Base-by-base conservation (phyloP, 2,329 filamentous ascomycete genomes). In the Rhynchosporium secalis region DNA sequence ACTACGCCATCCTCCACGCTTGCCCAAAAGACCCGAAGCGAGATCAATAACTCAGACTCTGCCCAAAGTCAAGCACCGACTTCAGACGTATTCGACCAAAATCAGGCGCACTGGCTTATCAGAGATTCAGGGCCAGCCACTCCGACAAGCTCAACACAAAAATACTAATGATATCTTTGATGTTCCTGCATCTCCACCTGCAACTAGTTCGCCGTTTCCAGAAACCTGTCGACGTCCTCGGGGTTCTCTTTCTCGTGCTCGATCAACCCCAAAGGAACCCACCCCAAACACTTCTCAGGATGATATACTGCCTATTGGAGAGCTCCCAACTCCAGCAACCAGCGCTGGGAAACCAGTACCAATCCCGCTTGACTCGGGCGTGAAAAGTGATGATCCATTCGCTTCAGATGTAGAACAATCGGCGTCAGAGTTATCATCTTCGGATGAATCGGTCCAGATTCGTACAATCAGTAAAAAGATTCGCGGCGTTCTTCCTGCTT, bases 401-500 rank as follows among this genome's bases (percentile, higher is more conserved):
- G 63, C 66, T 1, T 62, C 60, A 31, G 64, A 64, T 29, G n/a
- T 55, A 4, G 58, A 58, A 12, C 51, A 56, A 2, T 54, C 62
- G 12, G 28, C 8, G 3, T 56, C 65, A 12, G 20, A 36, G 4
- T 60, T 64, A 4, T 68, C 68, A 15, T 72, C 71, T 47, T 70
- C 70, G 31, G 69, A 72, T 33, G 72, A 74, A 41, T 69, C 67
- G 5, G 46, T 72, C 26, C 60, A 68, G 46, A 65, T 73, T 40
- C 70, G 69, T 3, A 66, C 65, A 43, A 62, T 73, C 12, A 63
- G 68, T 12, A 73, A 67, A 61, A 73, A 65, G 56, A 84, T 88
- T 54, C 79, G 79, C 58, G 85, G 86, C 28, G 85, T 88, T 7
- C 78, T 88, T 49, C 86, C 86, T 45, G 86, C 86, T n/a, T 89